phyloP scores from a whole-genome alignment of 108 stramenopile genomes.

The Cyclotella sp. region DNA sequence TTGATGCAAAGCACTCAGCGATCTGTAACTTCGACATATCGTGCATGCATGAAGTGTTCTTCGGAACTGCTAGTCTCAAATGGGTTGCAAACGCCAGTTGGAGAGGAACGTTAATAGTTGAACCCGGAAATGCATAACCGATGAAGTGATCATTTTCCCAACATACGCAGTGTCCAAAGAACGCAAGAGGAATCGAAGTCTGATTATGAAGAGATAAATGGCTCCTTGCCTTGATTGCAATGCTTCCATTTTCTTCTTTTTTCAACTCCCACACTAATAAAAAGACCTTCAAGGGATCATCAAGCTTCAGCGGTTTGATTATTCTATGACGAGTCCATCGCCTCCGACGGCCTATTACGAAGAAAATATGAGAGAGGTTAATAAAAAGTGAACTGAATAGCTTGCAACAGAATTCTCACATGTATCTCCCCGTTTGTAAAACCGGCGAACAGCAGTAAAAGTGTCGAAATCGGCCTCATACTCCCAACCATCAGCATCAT shows the following conservation, averaged over 20 bases:
- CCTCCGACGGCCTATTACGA: constrained; percentile 42
- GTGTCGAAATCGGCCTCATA: constrained; percentile 82
- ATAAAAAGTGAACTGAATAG: too few relatives aligned
- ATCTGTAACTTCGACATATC: constrained; percentile 22
- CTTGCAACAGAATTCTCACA: constrained; percentile 35
- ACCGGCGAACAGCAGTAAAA: constrained; percentile 58
- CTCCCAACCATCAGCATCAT: constrained; percentile 86
- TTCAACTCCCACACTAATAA: constrained; percentile 65
- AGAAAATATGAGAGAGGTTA: too few relatives aligned
- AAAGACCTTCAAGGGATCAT: constrained; percentile 45
- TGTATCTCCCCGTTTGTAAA: constrained; percentile 66
- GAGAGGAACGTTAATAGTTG: constrained; percentile 60
- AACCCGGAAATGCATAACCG: constrained; percentile 49
- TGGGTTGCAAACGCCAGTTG: constrained; percentile 64
- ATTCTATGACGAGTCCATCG: constrained; percentile 81
- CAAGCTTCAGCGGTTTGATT: constrained; percentile 49
- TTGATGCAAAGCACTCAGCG: constrained; percentile 45
- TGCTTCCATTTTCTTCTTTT: constrained; percentile 58
- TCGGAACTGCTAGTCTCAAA: constrained; percentile 60
- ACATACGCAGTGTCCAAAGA: constrained; percentile 65
- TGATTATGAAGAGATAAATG: constrained; percentile 65
- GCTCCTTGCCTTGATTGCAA: constrained; percentile 58
- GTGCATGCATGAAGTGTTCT: neutral
- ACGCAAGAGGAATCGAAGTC: constrained; percentile 47
- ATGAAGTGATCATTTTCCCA: constrained; percentile 63